Conservation (phyloP, 495 filamentous ascomycete species). For the Penicillium subrubescens region DNA sequence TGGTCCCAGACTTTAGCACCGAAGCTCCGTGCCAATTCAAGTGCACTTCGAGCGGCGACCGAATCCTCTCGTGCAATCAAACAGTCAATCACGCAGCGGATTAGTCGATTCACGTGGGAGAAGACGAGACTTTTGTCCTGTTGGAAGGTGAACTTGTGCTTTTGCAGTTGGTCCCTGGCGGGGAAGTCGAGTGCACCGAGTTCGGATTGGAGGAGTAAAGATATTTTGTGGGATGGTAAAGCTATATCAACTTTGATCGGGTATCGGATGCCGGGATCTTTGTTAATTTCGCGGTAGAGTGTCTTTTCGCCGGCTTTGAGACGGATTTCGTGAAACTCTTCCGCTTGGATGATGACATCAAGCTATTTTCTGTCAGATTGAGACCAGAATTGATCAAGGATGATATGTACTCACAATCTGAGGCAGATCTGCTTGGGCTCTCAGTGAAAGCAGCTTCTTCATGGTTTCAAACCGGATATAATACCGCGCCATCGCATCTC, state of each 20-base stretch:
- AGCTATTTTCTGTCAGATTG: constrained; percentile 56
- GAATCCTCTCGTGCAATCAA: constrained; percentile 69
- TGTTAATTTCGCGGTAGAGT: constrained; percentile 82
- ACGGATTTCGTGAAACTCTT: constrained; percentile 76
- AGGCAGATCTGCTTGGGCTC: constrained; percentile 59
- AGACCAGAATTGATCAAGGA: not conserved
- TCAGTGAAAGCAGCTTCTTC: constrained; percentile 69
- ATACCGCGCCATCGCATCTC: constrained; percentile 90
- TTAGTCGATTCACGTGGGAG: constrained; percentile 69
- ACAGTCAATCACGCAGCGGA: constrained; percentile 87
- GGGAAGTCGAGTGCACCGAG: constrained; percentile 77
- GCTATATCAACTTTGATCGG: constrained; percentile 78
- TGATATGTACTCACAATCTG: constrained; percentile 63
- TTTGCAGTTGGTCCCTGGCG: constrained; percentile 59
- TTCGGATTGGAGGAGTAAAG: constrained; percentile 78
- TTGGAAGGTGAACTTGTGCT: constrained; percentile 61
- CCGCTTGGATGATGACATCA: constrained; percentile 65
- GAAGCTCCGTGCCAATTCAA: constrained; percentile 80
- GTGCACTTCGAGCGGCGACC: constrained; percentile 63
- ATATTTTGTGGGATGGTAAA: constrained; percentile 79
- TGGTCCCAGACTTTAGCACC: constrained; percentile 85
- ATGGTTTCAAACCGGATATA: constrained; percentile 92
- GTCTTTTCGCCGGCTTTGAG: constrained; percentile 75
- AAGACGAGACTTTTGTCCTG: constrained; percentile 76
- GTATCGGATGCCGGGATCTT: constrained; percentile 68